Base-by-base conservation (phyloP, 2,329 filamentous ascomycete species). In the Nigrograna mackinnonii region DNA sequence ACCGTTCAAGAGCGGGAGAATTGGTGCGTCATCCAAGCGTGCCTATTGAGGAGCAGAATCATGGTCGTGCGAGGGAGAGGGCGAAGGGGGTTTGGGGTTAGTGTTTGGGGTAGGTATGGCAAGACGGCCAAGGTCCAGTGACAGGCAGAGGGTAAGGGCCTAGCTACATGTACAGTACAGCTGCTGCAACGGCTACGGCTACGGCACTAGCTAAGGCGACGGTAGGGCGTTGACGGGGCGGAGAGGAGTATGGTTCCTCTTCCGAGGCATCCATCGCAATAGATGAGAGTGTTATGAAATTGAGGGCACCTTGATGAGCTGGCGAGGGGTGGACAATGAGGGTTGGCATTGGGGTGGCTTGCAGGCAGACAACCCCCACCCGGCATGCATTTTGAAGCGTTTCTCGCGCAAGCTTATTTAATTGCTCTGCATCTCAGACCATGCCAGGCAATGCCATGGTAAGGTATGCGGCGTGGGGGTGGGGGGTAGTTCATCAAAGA, bases 351-450 rank as follows among this genome's bases (percentile, higher is more conserved):
- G 22, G 21, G 20, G 32, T 24, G 16, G 37, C 20, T 7, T 16
- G 12, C 16, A 11, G 16, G 16, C 9, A 33, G 16, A 17, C 7
- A 42, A 13, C 35, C 38, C 43, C 33, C 20, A 6, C 34, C 13
- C 16, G 22, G 14, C 18, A n/a, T 4, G 22, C 37, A 33, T 45
- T 43, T 36, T 16, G 34, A 42, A 43, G 48, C 50, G 56, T 50
- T 39, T 57, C 51, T 46, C 50, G 54, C 46, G 50, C 48, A 46
- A 53, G 51, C 49, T 50, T 56, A 39, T 54, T 54, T 49, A 50
- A 51, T 56, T 49, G 30, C 22, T 21, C 37, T 50, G 47, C 41
- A 52, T 39, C 37, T n/a, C n/a, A n/a, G n/a, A n/a, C n/a, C n/a
- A n/a, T n/a, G n/a, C n/a, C n/a, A n/a, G n/a, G n/a, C n/a, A n/a